These are phyloP conservation scores for Tilletiopsis washingtonensis DNA, from an alignment of 1,284 basidiomycete species.

Conservation along the genomic window DNA sequence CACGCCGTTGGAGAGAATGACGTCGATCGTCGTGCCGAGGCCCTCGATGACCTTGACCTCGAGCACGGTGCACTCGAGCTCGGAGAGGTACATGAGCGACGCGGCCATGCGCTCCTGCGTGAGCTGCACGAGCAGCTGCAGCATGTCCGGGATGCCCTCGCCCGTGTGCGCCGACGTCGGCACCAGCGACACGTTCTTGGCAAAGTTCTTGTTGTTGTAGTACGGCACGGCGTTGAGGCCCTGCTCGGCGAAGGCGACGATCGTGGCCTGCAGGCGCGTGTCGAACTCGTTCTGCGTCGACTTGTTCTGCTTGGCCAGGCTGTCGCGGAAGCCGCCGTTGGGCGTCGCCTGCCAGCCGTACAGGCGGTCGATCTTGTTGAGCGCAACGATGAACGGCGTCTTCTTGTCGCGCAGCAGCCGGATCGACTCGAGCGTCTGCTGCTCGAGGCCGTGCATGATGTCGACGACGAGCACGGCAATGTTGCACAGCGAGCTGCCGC, in stretches of 20 bases:
- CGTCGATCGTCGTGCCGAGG: conserved; percentile 95
- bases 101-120: conserved; percentile 98
- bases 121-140: conserved; percentile 92
- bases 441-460: conserved; percentile 98
- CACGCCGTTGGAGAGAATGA: conserved; percentile 91
- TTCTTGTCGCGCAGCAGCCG: conserved; percentile 86
- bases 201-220: conserved; percentile 96
- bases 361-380: conserved; percentile 99
- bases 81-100: conserved; percentile 93
- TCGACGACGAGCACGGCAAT: conserved; percentile 98
- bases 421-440: conserved; percentile 92
- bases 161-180: conserved; percentile 97
- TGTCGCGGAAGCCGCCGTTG: conserved; percentile 85
- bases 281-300: conserved; percentile 87
- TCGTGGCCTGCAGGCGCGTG: conserved; percentile 75
- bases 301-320: conserved; percentile 73
- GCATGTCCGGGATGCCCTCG: conserved; percentile 99
- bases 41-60: conserved; percentile 99
- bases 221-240: conserved; percentile 91
- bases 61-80: conserved; percentile 96
- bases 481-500: conserved; percentile 96
- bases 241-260: conserved; percentile 91
- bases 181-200: conserved; percentile 87
- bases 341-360: conserved; percentile 90
- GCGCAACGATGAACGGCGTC: conserved; percentile 96